Evolutionary conservation across 1,139 yeast species (phyloP), one percentile per base, ranked within the genome.

Genomic region (Nakaseomyces bracarensis): DNA sequence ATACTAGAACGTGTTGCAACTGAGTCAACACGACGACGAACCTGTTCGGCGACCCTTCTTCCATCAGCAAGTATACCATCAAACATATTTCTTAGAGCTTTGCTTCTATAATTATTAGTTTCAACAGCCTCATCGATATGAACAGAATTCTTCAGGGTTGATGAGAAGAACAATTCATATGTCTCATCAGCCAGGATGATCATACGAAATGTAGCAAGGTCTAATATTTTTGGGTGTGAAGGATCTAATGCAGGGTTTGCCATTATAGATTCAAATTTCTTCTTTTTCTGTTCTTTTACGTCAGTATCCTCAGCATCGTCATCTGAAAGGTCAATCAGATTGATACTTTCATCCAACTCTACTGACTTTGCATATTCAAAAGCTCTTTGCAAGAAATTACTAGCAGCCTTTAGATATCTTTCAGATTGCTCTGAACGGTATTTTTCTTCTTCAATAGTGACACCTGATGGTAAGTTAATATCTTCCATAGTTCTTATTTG

Each of bases 31-130:
- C 95, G 77, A 52, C 82, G 79, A 50, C 91, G 78, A 1, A 89
- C 94, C 57, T 84, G 89, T 43, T 75, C 78, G 1, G 97, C 96
- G 13, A 89, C 95, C 44, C 89, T 77, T 59, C 85, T 72, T 4
- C 96, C 96, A 62, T 91, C 97, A 1, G 95, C 94, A 49, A 91
- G 72, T 46, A 91, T 71, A 8, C 94, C 93, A 62, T 86, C 95
- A 66, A 91, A 84, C 76, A 91, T 82, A 44, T 84, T 91, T 46
- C 96, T 72, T 46, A 91, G 65, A 38, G 84, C 83, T 40, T 82
- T 71, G 41, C 75, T 74, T 42, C 71, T 70, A 49, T 68, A 70
- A 38, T 73, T 70, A 57, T 48, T 48, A 41, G 71, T 53, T 38
- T 69, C 73, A 22, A 74, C 64, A 5, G 74, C 73, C 49, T 77